These are phyloP conservation scores for Talaromyces sp. DNA, from an alignment of 2,329 filamentous ascomycete species.

Conservation along the genomic window DNA sequence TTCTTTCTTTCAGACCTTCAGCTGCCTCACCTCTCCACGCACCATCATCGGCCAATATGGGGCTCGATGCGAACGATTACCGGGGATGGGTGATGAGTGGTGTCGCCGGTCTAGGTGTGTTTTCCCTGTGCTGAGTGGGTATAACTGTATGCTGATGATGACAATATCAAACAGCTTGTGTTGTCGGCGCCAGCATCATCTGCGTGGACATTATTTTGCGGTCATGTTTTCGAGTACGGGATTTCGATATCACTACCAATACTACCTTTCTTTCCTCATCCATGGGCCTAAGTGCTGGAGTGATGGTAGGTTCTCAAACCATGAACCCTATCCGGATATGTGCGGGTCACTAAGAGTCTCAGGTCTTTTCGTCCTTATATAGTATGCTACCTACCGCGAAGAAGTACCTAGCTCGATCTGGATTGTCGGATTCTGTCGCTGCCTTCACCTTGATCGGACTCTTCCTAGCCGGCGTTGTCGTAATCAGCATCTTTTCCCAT, in stretches of 20 bases:
- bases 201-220: slow-evolving; percentile 77
- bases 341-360: slow-evolving; percentile 1
- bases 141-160: not conserved
- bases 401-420: slow-evolving; percentile 66
- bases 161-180: slow-evolving; percentile 39
- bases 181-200: slow-evolving; percentile 76
- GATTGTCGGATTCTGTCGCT: slow-evolving; percentile 61
- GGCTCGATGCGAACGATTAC: slow-evolving; percentile 67
- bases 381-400: slow-evolving; percentile 89
- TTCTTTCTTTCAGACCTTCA: not conserved
- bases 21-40: not conserved
- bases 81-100: slow-evolving; percentile 88
- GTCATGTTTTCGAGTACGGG: slow-evolving; percentile 61
- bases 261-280: slow-evolving; percentile 74
- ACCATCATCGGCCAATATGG: slow-evolving; percentile 8
- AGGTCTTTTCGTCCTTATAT: slow-evolving; percentile 89
- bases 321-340: not conserved
- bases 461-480: slow-evolving; percentile 45
- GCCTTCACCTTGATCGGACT: slow-evolving; percentile 46
- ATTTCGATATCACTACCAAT: slow-evolving; percentile 84
- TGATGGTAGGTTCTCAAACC: slow-evolving; percentile 65
- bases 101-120: slow-evolving; percentile 69
- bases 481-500: slow-evolving; percentile 42
- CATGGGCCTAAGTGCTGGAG: slow-evolving; percentile 86
- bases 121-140: not conserved